Evolutionary conservation across 2,329 filamentous ascomycete genomes (phyloP).

Genomic region (Colletotrichum sp.): DNA sequence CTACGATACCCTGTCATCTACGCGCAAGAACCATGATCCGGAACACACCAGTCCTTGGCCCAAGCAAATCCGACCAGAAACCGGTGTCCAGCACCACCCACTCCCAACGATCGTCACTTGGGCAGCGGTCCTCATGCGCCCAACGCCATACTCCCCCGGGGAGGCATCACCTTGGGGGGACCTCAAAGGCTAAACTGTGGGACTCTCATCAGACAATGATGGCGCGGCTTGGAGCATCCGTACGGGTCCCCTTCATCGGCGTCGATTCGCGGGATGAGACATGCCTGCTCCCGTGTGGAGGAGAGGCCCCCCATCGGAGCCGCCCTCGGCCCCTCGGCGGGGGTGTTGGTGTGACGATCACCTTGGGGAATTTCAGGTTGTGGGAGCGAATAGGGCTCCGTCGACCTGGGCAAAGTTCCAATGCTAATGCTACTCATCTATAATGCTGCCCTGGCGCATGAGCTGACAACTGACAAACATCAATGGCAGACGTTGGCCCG

Average conservation of each 20-base stretch:
- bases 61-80: not conserved
- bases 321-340: not conserved
- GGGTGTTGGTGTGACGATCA: not conserved
- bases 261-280: not conserved
- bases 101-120: not conserved
- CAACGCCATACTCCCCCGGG: not conserved
- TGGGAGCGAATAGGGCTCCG: not conserved
- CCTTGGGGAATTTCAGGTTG: not conserved
- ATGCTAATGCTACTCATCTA: not conserved
- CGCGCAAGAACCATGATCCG: not conserved
- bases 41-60: rapidly evolving
- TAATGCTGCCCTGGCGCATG: not conserved
- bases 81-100: not conserved
- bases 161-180: not conserved
- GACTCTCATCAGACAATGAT: not conserved
- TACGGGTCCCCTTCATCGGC: not conserved
- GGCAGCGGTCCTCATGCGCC: not conserved
- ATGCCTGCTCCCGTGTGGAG: not conserved
- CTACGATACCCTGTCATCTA: not conserved
- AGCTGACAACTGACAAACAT: not conserved
- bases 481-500: not conserved
- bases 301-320: not conserved
- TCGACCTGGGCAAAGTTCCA: not conserved
- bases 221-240: not conserved
- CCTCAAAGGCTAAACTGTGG: not conserved